phyloP scores from a whole-genome alignment of 2,329 filamentous ascomycete species.

The Colletotrichum sidae region DNA sequence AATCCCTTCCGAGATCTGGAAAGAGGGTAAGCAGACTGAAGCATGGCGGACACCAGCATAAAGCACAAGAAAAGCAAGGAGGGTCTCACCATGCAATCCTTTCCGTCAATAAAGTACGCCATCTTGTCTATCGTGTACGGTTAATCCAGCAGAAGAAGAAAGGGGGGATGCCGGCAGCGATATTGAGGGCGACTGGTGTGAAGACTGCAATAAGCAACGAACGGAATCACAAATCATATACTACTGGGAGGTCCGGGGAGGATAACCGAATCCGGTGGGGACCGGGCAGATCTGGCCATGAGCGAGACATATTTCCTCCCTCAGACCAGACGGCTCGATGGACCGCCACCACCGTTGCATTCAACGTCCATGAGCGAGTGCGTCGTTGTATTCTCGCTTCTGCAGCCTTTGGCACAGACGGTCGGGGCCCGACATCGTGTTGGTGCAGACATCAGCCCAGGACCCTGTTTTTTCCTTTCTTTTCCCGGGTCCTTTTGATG shows the following conservation, averaged over 20 bases:
- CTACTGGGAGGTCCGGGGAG: background rate
- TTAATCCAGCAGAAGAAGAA: no score
- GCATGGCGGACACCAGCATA: background rate
- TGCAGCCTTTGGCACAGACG: constrained; percentile 14
- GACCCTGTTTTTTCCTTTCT: constrained; percentile 21
- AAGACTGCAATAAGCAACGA: background rate
- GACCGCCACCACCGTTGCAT: no score
- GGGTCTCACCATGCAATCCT: constrained; percentile 41
- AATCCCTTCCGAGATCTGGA: constrained; percentile 49
- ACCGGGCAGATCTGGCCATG: background rate
- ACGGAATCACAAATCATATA: constrained; percentile 1
- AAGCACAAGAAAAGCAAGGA: background rate
- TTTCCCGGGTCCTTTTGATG: background rate
- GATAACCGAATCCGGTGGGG: background rate
- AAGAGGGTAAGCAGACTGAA: background rate
- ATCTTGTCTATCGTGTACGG: constrained; percentile 23
- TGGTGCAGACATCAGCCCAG: constrained; percentile 32
- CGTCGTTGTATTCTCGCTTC: no score
- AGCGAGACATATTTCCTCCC: no score
- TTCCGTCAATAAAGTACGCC: constrained; percentile 41
- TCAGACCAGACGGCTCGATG: no score
- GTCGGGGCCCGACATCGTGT: background rate
- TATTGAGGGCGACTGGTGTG: background rate
- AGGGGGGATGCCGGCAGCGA: background rate
- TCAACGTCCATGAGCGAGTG: no score